Conservation (phyloP, 805 yeast genomes). For the Zygosaccharomyces bailii region DNA sequence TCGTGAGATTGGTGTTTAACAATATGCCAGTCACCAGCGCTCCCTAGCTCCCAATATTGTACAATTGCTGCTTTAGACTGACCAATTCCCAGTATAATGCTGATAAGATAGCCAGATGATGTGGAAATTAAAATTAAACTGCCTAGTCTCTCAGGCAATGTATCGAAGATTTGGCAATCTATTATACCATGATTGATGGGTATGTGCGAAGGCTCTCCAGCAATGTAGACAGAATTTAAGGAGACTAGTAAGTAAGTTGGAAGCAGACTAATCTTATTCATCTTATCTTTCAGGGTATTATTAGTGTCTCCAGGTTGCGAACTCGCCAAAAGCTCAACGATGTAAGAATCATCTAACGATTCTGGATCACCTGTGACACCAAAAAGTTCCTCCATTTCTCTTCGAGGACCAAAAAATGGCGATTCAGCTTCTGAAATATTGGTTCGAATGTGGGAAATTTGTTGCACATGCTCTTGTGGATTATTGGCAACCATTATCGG, state of each 20-base stretch:
- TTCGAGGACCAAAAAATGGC: slow-evolving; percentile 10
- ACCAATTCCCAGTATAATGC: slow-evolving; percentile 12
- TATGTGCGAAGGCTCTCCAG: slow-evolving; percentile 15
- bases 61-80: slow-evolving; percentile 10
- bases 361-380: slow-evolving; percentile 25
- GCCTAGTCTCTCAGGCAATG: background rate
- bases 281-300: background rate
- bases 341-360: slow-evolving; percentile 31
- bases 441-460: background rate
- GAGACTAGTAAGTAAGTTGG: slow-evolving; percentile 17
- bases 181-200: slow-evolving; percentile 17
- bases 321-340: slow-evolving; percentile 20
- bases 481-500: slow-evolving; percentile 3
- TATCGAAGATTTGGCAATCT: slow-evolving; percentile 19
- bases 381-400: slow-evolving; percentile 8
- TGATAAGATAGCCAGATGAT: slow-evolving; percentile 19
- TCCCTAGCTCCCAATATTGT: slow-evolving; percentile 25
- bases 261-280: background rate
- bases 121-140: slow-evolving; percentile 19
- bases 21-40: slow-evolving; percentile 21
- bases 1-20: slow-evolving; percentile 11
- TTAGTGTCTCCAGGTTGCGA: slow-evolving; percentile 1
- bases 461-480: background rate
- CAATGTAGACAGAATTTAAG: slow-evolving; percentile 15
- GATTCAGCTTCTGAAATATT: background rate